Base-by-base conservation (phyloP, 78 protist genomes). In the Dictyostelium discoideum region DNA sequence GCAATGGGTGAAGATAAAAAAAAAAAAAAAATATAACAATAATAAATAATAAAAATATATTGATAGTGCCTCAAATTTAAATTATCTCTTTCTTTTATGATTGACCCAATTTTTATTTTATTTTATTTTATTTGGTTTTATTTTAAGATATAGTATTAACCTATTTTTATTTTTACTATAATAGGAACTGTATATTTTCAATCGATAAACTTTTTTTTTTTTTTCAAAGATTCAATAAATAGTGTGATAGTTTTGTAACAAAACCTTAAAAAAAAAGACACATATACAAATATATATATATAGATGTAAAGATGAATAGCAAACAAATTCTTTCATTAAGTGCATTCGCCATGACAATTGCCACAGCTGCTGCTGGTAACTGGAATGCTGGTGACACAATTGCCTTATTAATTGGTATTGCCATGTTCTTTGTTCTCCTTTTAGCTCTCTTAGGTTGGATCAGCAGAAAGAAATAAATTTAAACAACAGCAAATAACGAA, bases 361-460 rank as follows among this genome's bases (percentile, higher is more conserved):
- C 94, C n/a, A 26, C 54, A 9, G 94, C 54, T 81, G 87, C 94
- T 81, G 94, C 94, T 89, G 93, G 86, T 60, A 74, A 26, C 29
- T 89, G 94, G 94, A 81, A 63, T 69, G 94, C 94, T 81, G 94
- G 94, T 89, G 94, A 89, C 29, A 89, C 94, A 8, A 89, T 89
- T n/a, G 86, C 94, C 7, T 79, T 89, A 4, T 89, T 89, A 76
- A 89, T 89, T 81, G 94, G 94, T 89, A 79, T 89, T 82, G 87
- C 94, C 40, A 89, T 89, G 94, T 89, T 89, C 83, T 82, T 89
- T 50, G 87, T 89, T 72, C 63, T 89, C 46, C n/a, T 89, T 26
- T 82, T 89, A 72, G 94, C 94, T 42, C 73, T 89, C 73, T 82
- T 89, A 37, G 94, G 94, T 26, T 89, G 94, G 94, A 65, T 42